Evolutionary conservation across 306 rosid genomes (phyloP), one percentile per base, ranked within the genome.

Genomic region (Trifolium dubium): DNA sequence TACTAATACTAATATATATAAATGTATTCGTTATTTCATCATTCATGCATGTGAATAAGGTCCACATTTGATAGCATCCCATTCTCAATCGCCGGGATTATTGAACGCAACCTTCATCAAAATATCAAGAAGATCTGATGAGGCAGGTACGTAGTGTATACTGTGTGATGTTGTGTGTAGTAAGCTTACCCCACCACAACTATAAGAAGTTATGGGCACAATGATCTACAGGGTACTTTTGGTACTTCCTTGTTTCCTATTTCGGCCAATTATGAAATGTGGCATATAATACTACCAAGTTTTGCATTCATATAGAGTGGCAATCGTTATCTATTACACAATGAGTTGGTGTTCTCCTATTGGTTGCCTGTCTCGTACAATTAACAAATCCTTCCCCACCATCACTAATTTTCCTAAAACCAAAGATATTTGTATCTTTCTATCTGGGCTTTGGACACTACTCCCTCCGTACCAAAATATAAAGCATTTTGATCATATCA

Each of bases 251-350:
- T 56, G 63, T 51, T 35, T n/a, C 56, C 37, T 17, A 43, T 29
- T 47, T 28, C 17, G 5, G 46, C 41, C 2, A 32, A 19, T 56
- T 41, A 31, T 19, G 14, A 56, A 23, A 79, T 71, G 80, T 81
- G 88, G 72, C 82, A 12, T 14, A 13, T 61, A 10, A 9, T 10
- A 1, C 5, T 23, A 23, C 23, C 23, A 23, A 23, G 15, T 15
- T 61, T 29, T 72, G 47, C 67, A 19, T 66, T 78, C 19, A 41
- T 10, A 12, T 6, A 19, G 11, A 32, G 29, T 8, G 44, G 5
- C 73, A 17, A 15, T 79, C 55, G 15, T 71, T 75, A 70, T 79
- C 78, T 44, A 58, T 50, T 23, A 2, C 35, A 56, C 15, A 56
- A 56, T 46, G 35, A 59, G 19, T 31, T 76, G 84, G 70, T 50